Percentiles rank a stretch among this genome's conserved stretches.
These are phyloP conservation scores for Fusarium odoratissimum DNA, from an alignment of 2,329 filamentous ascomycete genomes.

Conservation along the genomic window DNA sequence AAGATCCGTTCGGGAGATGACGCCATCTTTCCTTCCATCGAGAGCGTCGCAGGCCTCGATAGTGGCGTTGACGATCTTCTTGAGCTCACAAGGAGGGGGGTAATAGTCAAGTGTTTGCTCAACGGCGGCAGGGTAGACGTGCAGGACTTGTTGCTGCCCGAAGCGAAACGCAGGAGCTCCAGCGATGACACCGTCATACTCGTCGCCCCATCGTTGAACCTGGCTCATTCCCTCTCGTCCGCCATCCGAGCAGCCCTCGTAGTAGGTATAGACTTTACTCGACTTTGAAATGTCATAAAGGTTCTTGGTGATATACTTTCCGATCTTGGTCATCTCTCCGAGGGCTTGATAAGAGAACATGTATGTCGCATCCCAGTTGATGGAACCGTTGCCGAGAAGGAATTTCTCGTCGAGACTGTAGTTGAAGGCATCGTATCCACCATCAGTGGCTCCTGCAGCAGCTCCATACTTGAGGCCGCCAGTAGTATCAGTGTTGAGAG, in stretches of 20 bases:
- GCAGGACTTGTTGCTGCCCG: background rate
- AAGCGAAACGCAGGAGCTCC: conserved; percentile 42
- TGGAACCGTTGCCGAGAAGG: conserved; percentile 60
- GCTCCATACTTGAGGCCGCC: conserved; percentile 56
- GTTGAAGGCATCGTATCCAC: conserved; percentile 57
- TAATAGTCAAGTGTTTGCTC: conserved; percentile 4
- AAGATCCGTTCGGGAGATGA: conserved; percentile 3
- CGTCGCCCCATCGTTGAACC: conserved; percentile 32
- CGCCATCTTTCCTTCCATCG: conserved; percentile 6
- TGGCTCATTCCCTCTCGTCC: conserved; percentile 57
- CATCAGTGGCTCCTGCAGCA: conserved; percentile 54
- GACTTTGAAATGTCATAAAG: background rate
- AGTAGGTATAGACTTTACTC: conserved; percentile 61
- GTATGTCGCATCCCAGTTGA: conserved; percentile 62
- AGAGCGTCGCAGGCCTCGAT: conserved; percentile 23
- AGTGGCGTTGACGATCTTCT: conserved; percentile 11
- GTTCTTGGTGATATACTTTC: conserved; percentile 47
- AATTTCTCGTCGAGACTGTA: conserved; percentile 53
- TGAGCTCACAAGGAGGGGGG: background rate
- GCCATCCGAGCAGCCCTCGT: conserved; percentile 60
- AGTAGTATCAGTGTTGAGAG: conserved; percentile 45
- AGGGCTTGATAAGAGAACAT: conserved; percentile 64
- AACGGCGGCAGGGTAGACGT: background rate
- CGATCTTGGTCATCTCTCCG: conserved; percentile 59
- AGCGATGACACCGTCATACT: conserved; percentile 33